Percentiles rank a stretch among this genome's conserved stretches.
These are phyloP conservation scores for Carex parvula DNA, from an alignment of 176 grass and related monocot species.

Conservation along the genomic window DNA sequence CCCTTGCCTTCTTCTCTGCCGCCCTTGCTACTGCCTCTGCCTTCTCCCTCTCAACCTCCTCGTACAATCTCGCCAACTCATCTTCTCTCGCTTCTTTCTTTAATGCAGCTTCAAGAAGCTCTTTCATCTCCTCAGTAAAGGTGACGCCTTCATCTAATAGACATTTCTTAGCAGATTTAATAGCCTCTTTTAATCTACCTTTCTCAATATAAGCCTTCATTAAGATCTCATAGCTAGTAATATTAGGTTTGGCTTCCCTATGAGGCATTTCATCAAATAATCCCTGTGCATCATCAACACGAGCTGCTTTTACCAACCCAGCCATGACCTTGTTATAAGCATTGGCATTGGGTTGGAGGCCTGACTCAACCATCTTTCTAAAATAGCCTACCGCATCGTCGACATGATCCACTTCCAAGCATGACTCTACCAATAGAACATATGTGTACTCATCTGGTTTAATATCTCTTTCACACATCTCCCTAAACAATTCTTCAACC, in stretches of 20 bases:
- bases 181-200: constrained; percentile 51
- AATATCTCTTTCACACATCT: constrained; percentile 54
- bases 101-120: constrained; percentile 46
- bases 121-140: constrained; percentile 57
- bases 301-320: constrained; percentile 53
- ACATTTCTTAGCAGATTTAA: constrained; percentile 55
- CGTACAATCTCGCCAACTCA: constrained; percentile 56
- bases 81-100: constrained; percentile 61
- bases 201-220: constrained; percentile 55
- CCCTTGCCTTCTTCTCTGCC: constrained; percentile 80
- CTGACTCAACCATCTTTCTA: constrained; percentile 59
- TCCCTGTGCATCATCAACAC: constrained; percentile 47
- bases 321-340: constrained; percentile 66
- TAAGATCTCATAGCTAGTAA: constrained; percentile 63
- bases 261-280: constrained; percentile 66
- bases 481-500: constrained; percentile 47
- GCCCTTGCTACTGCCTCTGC: constrained; percentile 55
- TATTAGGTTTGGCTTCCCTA: constrained; percentile 75
- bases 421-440: constrained; percentile 61
- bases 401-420: constrained; percentile 53
- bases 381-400: constrained; percentile 64
- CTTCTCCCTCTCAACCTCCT: constrained; percentile 70
- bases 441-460: constrained; percentile 71
- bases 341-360: constrained; percentile 61
- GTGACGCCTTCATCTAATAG: constrained; percentile 57